Percentiles rank a stretch among this genome's conserved stretches.
Evolutionary conservation across 1,284 basidiomycete genomes (phyloP).

Genomic region (Fistulinella staudtii): DNA sequence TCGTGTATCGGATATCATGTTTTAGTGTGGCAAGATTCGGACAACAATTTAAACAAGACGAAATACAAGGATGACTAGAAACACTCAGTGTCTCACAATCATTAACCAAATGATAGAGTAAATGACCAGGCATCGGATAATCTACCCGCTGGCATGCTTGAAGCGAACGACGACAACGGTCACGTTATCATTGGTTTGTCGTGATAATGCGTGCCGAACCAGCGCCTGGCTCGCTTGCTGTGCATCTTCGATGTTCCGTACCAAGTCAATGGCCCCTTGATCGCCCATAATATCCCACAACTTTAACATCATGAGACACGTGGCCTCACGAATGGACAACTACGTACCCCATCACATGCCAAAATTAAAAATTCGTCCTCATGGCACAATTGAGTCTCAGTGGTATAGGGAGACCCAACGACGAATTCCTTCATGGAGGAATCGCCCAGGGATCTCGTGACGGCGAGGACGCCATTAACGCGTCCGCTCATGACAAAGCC

Average conservation of each 20-base stretch:
- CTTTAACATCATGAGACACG: slow-evolving; percentile 41
- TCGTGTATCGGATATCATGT: slow-evolving; percentile 7
- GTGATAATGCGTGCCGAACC: slow-evolving; percentile 80
- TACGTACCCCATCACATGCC: slow-evolving; percentile 93
- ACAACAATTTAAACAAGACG: slow-evolving; percentile 4
- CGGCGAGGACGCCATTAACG: slow-evolving; percentile 95
- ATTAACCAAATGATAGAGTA: slow-evolving; percentile 4
- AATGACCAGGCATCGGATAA: not conserved
- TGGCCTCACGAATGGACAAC: not conserved
- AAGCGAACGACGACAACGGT: slow-evolving; percentile 77
- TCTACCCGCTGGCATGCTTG: slow-evolving; percentile 36
- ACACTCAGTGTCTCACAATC: not conserved
- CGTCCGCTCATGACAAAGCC: slow-evolving; percentile 99
- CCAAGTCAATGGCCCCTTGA: slow-evolving; percentile 87
- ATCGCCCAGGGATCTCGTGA: slow-evolving; percentile 95
- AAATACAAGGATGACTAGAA: slow-evolving; percentile 6
- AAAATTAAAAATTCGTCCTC: slow-evolving; percentile 95
- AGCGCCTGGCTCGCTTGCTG: slow-evolving; percentile 80
- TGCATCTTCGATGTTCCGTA: slow-evolving; percentile 72
- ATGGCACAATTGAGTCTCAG: slow-evolving; percentile 87
- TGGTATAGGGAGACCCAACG: slow-evolving; percentile 96
- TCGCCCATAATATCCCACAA: slow-evolving; percentile 97
- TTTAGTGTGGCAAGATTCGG: slow-evolving; percentile 4
- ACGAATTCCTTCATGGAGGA: slow-evolving; percentile 99
- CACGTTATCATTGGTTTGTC: slow-evolving; percentile 91